Evolutionary conservation across 2,329 filamentous ascomycete species (phyloP), one percentile per base, ranked within the genome.

Genomic region (Fusarium illudens): DNA sequence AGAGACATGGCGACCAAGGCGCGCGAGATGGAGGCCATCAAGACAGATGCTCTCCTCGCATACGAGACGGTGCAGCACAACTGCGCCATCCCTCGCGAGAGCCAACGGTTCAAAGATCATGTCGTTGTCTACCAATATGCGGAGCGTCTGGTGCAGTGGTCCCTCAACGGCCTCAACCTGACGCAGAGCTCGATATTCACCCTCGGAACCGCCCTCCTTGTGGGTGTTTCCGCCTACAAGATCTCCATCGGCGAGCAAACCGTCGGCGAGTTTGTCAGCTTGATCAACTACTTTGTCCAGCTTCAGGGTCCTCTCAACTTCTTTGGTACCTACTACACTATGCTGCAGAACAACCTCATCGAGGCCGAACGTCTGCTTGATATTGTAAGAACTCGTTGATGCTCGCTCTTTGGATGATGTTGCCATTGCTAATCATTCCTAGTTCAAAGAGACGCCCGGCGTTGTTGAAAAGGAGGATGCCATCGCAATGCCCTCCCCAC

Each of bases 101-200:
- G 87, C 39, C 80, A 84, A 53, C 80, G 86, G 7, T 90, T 88
- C 72, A 83, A 81, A 29, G 78, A 83, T 20, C 85, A 87, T 12
- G 86, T 90, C 0, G 34, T 67, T 17, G 49, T 73, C 11, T 89
- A 84, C 70, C 87, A 90, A 65, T 79, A 78, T 10, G 68, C 70
- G 1, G 68, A 77, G 29, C 56, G 73, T 30, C 46, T 76, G 25
- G 68, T 75, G 6, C 65, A 75, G 29, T 66, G 71, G 71, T 69
- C 70, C 6, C 60, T 75, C n/a, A 70, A 76, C 68, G 78, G 84
- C 7, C 84, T 90, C 75, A 90, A 89, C 71, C 83, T 88, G 11
- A 84, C 85, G 0, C 87, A 90, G 67, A 89, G 87, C 74, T 83
- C 87, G 54, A 84, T 89, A n/a, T 89, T 90, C 71, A 87, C 87